Base-by-base conservation (phyloP, 495 filamentous ascomycete species). In the Talaromyces borbonicus region DNA sequence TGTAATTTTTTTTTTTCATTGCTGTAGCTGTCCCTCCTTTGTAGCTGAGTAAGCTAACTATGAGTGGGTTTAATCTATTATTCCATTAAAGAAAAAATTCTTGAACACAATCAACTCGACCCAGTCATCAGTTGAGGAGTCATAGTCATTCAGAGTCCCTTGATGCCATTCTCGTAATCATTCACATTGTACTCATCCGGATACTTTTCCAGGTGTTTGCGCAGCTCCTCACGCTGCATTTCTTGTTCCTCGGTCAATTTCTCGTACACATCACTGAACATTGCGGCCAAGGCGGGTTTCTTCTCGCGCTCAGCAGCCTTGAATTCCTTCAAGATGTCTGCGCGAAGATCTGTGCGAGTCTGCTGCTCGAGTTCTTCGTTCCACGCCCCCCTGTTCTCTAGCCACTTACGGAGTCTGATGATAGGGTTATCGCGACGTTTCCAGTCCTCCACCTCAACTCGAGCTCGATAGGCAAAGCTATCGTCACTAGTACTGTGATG, bases 401-500 rank as follows among this genome's bases (percentile, higher is more conserved):
- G 76, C 75, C 84, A 97, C 68, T 97, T 98, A 19, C 92, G 77
- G 53, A 98, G 59, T 40, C 90, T 70, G 33, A 88, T 86, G 32
- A 98, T 88, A 1, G 92, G 92, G 57, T 97, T 97, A 59, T 98
- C 92, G 8, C 93, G 72, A 4, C 89, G 72, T 59, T 97, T 97
- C 92, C 92, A 98, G 52, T 97, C 90, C 56, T 99, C 92, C 2
- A 99, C 92, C 55, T 99, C 92, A 0, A 95, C 84, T 20, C 79
- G 76, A 0, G 90, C 89, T 14, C 92, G 87, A 62, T 99, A 99
- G 1, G 90, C 90, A 57, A 95, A 97, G 27, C 84, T 90, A 57
- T 99, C 92, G 54, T 99, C 92, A n/a, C 81, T 87, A 0, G 92
- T 99, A 62, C 89, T 95, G 65, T 99, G 92, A 60, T 99, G 92